phyloP scores from a whole-genome alignment of 352 stramenopile genomes.

The Phytophthora vignae region DNA sequence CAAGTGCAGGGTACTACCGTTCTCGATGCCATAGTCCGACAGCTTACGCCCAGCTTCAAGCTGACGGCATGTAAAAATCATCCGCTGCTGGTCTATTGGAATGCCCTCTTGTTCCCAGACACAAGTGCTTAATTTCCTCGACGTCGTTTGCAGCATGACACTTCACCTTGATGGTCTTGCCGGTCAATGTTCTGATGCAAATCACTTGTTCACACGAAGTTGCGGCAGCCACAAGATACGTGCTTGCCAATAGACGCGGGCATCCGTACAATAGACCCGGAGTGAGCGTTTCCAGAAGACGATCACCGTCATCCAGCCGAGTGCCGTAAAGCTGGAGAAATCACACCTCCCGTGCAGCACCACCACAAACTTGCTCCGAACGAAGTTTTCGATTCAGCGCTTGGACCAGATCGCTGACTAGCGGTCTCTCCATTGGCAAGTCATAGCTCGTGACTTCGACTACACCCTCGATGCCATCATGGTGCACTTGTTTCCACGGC shows the following conservation, averaged over 20 bases:
- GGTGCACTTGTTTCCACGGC: not conserved
- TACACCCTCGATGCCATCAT: not conserved
- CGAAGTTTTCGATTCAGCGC: not conserved
- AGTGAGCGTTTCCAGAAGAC: not conserved
- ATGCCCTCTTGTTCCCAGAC: slow-evolving; percentile 8
- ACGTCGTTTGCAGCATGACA: not conserved
- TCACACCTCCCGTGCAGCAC: not conserved
- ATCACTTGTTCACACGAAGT: not conserved
- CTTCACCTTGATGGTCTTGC: not conserved
- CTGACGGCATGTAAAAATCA: slow-evolving; percentile 6
- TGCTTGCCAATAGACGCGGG: not conserved
- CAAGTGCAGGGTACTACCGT: not conserved
- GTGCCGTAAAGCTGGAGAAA: slow-evolving; percentile 29
- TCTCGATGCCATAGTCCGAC: not conserved
- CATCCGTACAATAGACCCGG: not conserved
- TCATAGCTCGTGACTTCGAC: not conserved
- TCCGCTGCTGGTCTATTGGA: slow-evolving; percentile 8
- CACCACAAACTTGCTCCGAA: not conserved
- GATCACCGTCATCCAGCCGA: not conserved
- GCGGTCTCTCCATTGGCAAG: not conserved
- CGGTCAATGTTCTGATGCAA: slow-evolving; percentile 1
- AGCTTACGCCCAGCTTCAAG: slow-evolving; percentile 3
- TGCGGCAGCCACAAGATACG: not conserved
- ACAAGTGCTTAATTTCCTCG: not conserved
- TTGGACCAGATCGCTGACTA: not conserved